Base-by-base conservation (phyloP, 2,329 filamentous ascomycete genomes). In the Fusarium albidum region DNA sequence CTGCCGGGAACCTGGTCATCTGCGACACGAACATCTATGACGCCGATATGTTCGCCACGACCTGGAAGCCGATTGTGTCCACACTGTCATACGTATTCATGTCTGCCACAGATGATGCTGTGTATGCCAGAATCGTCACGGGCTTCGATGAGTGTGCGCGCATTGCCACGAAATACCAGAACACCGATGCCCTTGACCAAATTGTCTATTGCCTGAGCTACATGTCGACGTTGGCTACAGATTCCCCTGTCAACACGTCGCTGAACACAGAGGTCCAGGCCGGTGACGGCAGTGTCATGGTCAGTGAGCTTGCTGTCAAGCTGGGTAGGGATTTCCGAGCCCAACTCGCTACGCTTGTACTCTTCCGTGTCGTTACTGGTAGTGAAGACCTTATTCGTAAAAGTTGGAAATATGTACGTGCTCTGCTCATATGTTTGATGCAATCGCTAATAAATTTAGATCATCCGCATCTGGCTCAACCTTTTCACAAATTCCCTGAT, bases 11-110 rank as follows among this genome's bases (percentile, higher is more conserved):
- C 44, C 79, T 98, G 37, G 77, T 89, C 28, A 79, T 94, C 26
- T 96, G 92, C 71, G 84, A 96, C 63, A 96, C 94, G 5, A 98
- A 97, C 69, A 87, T 96, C 32, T 99, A 92, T 72, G 96, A 99
- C 73, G 91, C 93, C 5, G 93, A 99, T 70, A 97, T 99, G 91
- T 99, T 99, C 72, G 87, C 90, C 51, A 90, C 92, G 17, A 97
- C 93, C 1, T 99, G 96, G 95, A 92, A 86, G 70, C 94, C 96
- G 0, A 92, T 99, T 42, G 83, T 99, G 31, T 93, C 95, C 4
- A 98, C 96, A 0, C 79, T 99, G 48, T 96, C 95, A 11, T 99
- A 98, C 69, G 95, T 99, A 4, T 99, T 99, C 77, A 96, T 98
- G 89, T 98, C 94, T 29, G 96, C 96, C 13, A 96, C 92, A 0